Conservation (phyloP, 208 protist species). For the Leishmania major region DNA sequence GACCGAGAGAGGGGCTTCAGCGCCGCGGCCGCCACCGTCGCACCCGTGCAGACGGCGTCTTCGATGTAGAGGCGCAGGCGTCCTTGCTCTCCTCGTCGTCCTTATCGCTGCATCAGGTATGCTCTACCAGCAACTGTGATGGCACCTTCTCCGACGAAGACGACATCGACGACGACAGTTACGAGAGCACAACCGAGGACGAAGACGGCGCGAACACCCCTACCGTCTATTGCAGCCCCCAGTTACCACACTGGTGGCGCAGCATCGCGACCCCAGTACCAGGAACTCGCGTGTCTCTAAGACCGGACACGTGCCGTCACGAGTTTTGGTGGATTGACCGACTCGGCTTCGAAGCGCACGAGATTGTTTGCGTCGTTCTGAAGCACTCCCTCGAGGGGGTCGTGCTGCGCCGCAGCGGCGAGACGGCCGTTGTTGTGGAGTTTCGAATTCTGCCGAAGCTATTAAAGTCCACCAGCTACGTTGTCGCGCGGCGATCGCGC, state of each 20-base stretch:
- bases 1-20: background rate
- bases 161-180: conserved; percentile 12
- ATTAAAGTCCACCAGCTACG: conserved; percentile 20
- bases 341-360: conserved; percentile 35
- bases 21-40: background rate
- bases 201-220: conserved; percentile 26
- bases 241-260: conserved; percentile 39
- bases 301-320: conserved; percentile 13
- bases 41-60: background rate
- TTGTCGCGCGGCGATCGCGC: background rate
- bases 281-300: conserved; percentile 23
- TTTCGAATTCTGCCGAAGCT: conserved; percentile 16
- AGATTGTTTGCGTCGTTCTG: conserved; percentile 24
- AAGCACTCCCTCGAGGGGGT: conserved; percentile 20
- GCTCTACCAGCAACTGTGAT: conserved; percentile 2
- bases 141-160: background rate
- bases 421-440: conserved; percentile 27
- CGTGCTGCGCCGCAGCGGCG: conserved; percentile 23
- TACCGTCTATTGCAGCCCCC: conserved; percentile 24
- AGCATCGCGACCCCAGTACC: conserved; percentile 24
- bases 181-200: conserved; percentile 11
- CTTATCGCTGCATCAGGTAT: background rate
- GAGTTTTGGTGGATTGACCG: conserved; percentile 44
- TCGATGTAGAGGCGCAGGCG: background rate
- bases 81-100: background rate